phyloP scores from a whole-genome alignment of 2,329 filamentous ascomycete species.

The Aspergillus novoparasiticus region DNA sequence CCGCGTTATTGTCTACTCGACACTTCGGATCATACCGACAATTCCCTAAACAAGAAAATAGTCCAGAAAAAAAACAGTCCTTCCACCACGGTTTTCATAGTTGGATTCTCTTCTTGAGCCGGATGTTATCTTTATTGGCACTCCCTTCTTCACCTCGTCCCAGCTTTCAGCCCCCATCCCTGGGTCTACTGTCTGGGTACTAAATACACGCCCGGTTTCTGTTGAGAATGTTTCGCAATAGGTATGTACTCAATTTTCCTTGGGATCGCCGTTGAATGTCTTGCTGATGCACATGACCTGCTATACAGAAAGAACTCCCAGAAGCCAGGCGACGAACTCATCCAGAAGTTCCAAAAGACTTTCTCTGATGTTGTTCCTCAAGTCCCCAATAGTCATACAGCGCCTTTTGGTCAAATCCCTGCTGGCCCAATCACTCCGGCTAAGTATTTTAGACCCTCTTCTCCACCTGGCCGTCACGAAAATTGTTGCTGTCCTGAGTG shows the following conservation, averaged over 20 bases:
- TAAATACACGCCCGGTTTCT: background rate
- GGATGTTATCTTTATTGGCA: slow-evolving; percentile 15
- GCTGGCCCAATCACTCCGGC: slow-evolving; percentile 25
- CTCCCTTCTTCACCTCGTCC: background rate
- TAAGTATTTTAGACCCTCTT: slow-evolving; percentile 23
- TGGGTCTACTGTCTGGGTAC: background rate
- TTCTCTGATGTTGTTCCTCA: slow-evolving; percentile 71
- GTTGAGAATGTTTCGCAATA: slow-evolving; percentile 50
- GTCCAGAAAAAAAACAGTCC: background rate
- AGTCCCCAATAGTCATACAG: slow-evolving; percentile 39
- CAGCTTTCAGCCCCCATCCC: background rate
- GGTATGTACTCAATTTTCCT: slow-evolving; percentile 39
- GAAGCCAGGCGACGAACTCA: slow-evolving; percentile 83
- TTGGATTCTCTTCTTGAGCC: slow-evolving; percentile 6
- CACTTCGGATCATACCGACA: background rate
- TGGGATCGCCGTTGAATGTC: slow-evolving; percentile 3
- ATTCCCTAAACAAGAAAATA: background rate
- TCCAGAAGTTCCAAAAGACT: slow-evolving; percentile 79
- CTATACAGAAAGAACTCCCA: slow-evolving; percentile 69
- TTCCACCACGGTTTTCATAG: background rate
- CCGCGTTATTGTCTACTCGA: background rate
- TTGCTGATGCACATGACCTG: slow-evolving; percentile 17
- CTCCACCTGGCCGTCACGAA: background rate
- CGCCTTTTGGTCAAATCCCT: slow-evolving; percentile 27
- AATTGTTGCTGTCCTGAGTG: background rate